These are phyloP conservation scores for Panicum miliaceum DNA, from an alignment of 176 grass and related monocot species.

Conservation along the genomic window DNA sequence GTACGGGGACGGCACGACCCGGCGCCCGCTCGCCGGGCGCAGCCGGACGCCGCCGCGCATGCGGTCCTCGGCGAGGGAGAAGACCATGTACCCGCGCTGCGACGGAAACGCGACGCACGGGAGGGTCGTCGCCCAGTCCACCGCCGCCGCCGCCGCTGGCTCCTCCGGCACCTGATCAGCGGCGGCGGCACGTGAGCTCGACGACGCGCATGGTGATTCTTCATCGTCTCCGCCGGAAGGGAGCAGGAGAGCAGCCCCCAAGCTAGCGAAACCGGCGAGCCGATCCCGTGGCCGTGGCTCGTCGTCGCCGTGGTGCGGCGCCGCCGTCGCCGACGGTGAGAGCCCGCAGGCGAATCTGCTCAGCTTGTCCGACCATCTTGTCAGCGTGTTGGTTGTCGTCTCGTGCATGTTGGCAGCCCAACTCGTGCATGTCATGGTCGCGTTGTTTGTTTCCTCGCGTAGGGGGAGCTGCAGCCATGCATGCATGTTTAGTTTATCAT, in stretches of 20 bases:
- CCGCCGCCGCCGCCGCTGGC: not conserved
- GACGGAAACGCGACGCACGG: conserved; percentile 33
- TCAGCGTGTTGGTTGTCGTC: not conserved
- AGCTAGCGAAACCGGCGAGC: not conserved
- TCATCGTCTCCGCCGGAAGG: not conserved
- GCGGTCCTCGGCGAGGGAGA: conserved; percentile 13
- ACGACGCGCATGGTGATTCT: not conserved
- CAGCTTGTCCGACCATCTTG: not conserved
- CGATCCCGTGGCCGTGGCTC: not conserved
- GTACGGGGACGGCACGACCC: conserved; percentile 36
- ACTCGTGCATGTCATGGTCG: not conserved
- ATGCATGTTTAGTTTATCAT: no score
- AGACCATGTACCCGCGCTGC: conserved; percentile 20
- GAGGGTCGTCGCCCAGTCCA: not conserved
- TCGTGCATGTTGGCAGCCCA: not conserved
- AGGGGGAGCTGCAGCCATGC: not conserved
- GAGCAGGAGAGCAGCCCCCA: not conserved
- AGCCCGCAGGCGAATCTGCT: conserved; percentile 9
- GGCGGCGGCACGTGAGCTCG: not conserved
- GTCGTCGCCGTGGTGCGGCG: not conserved
- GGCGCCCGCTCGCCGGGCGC: not conserved
- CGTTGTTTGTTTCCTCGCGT: not conserved
- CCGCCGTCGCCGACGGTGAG: not conserved
- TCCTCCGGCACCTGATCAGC: not conserved
- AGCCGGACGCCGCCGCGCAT: conserved; percentile 15